phyloP scores from a whole-genome alignment of 352 stramenopile species.

The Phytophthora pisi region DNA sequence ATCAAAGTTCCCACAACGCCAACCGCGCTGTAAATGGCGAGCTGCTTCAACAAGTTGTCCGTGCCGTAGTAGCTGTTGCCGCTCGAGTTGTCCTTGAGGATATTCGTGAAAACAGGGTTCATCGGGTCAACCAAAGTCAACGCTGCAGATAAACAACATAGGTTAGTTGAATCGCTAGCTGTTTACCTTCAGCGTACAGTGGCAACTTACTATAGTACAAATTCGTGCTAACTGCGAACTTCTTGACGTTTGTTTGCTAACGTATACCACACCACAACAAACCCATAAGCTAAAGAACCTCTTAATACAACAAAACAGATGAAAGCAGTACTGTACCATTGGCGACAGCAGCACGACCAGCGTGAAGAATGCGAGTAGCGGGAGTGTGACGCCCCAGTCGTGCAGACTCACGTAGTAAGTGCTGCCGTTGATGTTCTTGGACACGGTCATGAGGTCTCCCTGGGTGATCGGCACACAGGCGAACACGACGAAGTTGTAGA shows the following conservation, averaged over 20 bases:
- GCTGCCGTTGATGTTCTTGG: conserved; percentile 54
- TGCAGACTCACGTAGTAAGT: conserved; percentile 71
- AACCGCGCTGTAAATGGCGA: conserved; percentile 71
- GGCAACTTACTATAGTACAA: conserved; percentile 73
- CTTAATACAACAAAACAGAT: background rate
- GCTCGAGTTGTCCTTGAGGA: conserved; percentile 56
- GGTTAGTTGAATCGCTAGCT: conserved; percentile 7
- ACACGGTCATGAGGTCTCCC: conserved; percentile 45
- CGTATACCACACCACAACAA: background rate
- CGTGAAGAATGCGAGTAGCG: conserved; percentile 72
- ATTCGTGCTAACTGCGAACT: conserved; percentile 78
- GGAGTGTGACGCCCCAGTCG: conserved; percentile 61
- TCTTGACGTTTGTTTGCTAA: conserved; percentile 73
- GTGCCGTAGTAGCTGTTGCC: conserved; percentile 53
- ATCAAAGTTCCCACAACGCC: conserved; percentile 74
- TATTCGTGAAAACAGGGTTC: conserved; percentile 64
- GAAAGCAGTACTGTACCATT: conserved; percentile 38
- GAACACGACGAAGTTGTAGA: conserved; percentile 80
- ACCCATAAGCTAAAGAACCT: background rate
- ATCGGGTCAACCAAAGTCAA: conserved; percentile 71
- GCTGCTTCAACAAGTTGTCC: conserved; percentile 64
- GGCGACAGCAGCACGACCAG: conserved; percentile 64
- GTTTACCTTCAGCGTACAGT: too few relatives aligned
- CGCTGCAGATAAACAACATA: conserved; percentile 29
- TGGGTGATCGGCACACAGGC: conserved; percentile 57